Evolutionary conservation across 352 stramenopile species (phyloP).

Genomic region (Peronospora farinosa): DNA sequence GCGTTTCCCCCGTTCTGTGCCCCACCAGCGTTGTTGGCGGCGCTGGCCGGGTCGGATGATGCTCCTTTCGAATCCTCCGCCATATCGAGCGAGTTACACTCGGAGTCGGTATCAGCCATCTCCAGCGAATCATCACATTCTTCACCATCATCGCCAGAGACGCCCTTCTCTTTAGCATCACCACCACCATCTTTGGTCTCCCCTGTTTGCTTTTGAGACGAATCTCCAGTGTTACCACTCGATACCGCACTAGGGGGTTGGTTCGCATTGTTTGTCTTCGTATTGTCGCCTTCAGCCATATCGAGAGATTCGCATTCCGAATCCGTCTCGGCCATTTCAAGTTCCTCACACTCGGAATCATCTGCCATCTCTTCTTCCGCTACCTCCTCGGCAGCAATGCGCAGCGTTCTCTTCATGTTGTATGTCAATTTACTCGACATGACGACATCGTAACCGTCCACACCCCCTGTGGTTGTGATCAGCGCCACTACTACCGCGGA

Average conservation of each 20-base stretch:
- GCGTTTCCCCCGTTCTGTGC: too few species aligned
- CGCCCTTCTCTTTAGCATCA: too few species aligned
- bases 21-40: neutral
- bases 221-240: neutral
- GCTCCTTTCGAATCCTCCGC: constrained; percentile 22
- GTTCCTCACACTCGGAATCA: constrained; percentile 22
- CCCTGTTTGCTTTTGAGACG: neutral
- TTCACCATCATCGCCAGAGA: neutral
- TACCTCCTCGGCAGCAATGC: constrained; percentile 10
- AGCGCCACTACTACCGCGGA: constrained; percentile 23
- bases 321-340: constrained; percentile 20
- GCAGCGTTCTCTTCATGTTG: constrained; percentile 21
- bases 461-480: constrained; percentile 7
- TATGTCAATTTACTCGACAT: constrained; percentile 12
- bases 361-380: constrained; percentile 22
- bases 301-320: constrained; percentile 16
- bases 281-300: constrained; percentile 6
- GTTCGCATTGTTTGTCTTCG: too few species aligned
- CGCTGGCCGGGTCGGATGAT: neutral
- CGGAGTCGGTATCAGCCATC: constrained; percentile 20
- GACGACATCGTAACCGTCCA: constrained; percentile 18
- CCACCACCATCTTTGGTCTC: neutral
- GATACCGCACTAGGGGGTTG: too few species aligned
- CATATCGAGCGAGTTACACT: constrained; percentile 28
- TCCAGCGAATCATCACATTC: constrained; percentile 16